Conservation (phyloP, 2,329 filamentous ascomycete species). For the Cercospora citrullina region DNA sequence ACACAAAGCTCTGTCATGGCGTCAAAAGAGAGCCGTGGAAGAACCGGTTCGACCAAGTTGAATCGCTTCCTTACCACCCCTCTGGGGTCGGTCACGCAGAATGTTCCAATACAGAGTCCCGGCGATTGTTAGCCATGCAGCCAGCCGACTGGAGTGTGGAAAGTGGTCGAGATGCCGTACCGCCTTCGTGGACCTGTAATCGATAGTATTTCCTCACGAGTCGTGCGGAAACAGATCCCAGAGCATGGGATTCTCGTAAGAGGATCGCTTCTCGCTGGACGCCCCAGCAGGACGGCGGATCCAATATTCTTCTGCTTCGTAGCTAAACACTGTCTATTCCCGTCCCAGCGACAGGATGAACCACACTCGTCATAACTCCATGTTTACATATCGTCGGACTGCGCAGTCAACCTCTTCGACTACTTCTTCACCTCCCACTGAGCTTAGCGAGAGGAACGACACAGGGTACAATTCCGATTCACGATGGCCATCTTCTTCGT, state of each 20-base stretch:
- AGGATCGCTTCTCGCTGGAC: background rate
- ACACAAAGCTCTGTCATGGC: background rate
- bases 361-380: background rate
- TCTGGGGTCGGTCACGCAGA: background rate
- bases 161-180: background rate
- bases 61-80: background rate
- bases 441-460: background rate
- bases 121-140: background rate
- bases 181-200: background rate
- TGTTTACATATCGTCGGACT: background rate
- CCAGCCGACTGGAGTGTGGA: background rate
- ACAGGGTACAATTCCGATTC: background rate
- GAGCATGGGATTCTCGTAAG: background rate
- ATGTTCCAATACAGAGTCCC: background rate
- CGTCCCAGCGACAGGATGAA: background rate
- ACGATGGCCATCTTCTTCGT: background rate
- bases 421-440: background rate
- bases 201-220: background rate
- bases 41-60: background rate
- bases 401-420: background rate
- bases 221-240: background rate
- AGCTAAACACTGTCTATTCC: background rate
- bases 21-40: background rate
- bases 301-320: background rate
- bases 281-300: background rate